phyloP scores from a whole-genome alignment of 257 asterid genomes.

The Salvia miltiorrhiza region DNA sequence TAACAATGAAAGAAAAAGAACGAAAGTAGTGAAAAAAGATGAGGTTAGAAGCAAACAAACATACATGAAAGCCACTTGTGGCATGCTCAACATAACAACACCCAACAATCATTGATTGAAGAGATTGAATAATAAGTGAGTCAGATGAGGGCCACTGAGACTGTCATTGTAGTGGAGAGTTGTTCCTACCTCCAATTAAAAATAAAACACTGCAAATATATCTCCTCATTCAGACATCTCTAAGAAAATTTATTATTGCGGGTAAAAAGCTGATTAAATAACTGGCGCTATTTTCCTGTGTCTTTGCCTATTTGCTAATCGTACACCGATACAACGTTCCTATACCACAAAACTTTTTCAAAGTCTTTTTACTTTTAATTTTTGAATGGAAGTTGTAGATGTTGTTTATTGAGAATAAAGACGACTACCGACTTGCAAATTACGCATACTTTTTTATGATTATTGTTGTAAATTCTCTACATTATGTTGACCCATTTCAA shows the following conservation, averaged over 20 bases:
- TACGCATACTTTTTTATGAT: background rate
- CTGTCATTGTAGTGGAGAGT: constrained; percentile 14
- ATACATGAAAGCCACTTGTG: constrained; percentile 26
- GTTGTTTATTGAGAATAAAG: too few species aligned
- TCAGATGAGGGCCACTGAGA: constrained; percentile 18
- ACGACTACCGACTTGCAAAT: too few species aligned
- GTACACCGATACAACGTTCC: too few species aligned
- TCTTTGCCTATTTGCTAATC: too few species aligned
- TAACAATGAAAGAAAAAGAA: background rate
- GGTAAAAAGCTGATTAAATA: too few species aligned
- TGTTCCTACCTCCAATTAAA: too few species aligned
- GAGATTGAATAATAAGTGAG: constrained; percentile 18
- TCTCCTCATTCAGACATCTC: too few species aligned
- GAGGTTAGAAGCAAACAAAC: background rate
- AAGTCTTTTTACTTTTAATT: too few species aligned
- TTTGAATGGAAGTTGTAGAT: too few species aligned
- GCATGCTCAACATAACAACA: constrained; percentile 11
- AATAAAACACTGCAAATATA: too few species aligned
- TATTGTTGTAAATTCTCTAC: background rate
- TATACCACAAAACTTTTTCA: background rate
- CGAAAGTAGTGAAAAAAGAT: background rate
- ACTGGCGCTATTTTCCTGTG: too few species aligned
- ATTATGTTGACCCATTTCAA: background rate
- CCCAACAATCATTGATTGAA: constrained; percentile 8
- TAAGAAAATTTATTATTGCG: too few species aligned